A percentile compares a stretch with the other conserved stretches of the same genome.
Conservation (phyloP, 129 eudicot species). For the Ambrosia trifida region DNA sequence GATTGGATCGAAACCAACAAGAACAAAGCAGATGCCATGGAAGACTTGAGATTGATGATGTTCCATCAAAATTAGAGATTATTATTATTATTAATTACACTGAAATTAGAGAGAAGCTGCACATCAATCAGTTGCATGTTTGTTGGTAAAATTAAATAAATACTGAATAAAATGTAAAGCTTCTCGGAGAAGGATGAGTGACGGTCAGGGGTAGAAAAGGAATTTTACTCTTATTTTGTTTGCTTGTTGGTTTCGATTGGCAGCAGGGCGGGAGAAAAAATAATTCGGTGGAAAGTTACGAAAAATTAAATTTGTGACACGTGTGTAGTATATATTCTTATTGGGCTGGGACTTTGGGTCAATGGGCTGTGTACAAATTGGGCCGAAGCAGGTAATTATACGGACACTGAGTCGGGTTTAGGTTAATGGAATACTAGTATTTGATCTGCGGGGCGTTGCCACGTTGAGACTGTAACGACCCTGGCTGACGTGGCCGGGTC, state of each 20-base stretch:
- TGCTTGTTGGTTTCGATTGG: not conserved
- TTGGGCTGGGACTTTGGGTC: not conserved
- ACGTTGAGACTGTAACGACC: too few relatives aligned
- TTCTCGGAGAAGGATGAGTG: conserved; percentile 19
- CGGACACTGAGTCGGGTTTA: too few relatives aligned
- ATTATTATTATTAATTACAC: too few relatives aligned
- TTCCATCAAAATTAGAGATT: conserved; percentile 20
- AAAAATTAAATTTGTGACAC: not conserved
- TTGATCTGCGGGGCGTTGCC: too few relatives aligned
- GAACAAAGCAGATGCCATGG: conserved; percentile 58
- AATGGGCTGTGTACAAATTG: not conserved
- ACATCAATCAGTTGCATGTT: not conserved
- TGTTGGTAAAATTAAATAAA: not conserved
- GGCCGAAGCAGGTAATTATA: not conserved
- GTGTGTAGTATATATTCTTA: not conserved
- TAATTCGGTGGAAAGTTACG: too few relatives aligned
- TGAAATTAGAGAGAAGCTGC: not conserved
- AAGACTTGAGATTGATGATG: conserved; percentile 40
- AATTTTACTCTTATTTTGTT: not conserved
- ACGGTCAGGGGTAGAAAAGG: conserved; percentile 16
- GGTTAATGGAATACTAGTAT: too few relatives aligned
- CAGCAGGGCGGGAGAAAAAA: conserved; percentile 9
- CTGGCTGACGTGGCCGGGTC: too few relatives aligned
- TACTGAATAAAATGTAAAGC: conserved; percentile 7
- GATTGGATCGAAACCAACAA: conserved; percentile 57